Base-by-base conservation (phyloP, 345 rosid species). In the Hypericum perforatum region DNA sequence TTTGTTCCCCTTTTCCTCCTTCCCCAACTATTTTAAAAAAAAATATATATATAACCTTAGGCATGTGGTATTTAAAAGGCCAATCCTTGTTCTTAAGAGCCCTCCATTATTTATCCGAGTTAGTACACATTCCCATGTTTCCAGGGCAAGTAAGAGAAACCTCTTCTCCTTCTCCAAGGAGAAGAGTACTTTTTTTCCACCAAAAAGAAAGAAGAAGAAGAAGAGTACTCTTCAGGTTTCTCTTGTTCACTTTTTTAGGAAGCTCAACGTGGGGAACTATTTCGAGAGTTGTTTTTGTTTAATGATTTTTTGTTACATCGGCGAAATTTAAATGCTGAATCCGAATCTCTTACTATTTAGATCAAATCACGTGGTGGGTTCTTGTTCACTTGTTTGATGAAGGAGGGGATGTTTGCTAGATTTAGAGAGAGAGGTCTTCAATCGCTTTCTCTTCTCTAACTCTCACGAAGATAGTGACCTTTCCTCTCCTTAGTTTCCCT, bases 401-500 rank as follows among this genome's bases (percentile, higher is more conserved):
- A 44, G 16, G 32, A 4, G 4, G 32, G 32, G 32, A 22, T 22
- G 32, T 56, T 66, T 62, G 65, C 69, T 60, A 63, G 63, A 67
- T 67, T 67, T 67, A 65, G 54, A 51, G 63, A 60, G 66, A 63
- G 63, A 60, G 66, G 59, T 60, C 46, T 64, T 56, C 62, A 51
- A 58, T 62, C 53, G 58, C 51, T 65, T 54, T 61, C 63, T 55
- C 60, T 36, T 63, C 63, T 50, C 76, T 67, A 66, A 71, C 66
- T 71, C 72, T 56, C 76, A 71, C 15, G 76, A 42, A 10, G 69
- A 71, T 48, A 67, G 63, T 63, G 76, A 67, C 66, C 32, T 67
- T 29, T 66, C 60, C 45, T 63, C 61, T 53, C 16, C 49, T 39
- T 36, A 61, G 37, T 22, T 22, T 22, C 32, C 13, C 49, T 5